Base-by-base conservation (phyloP, 1,284 basidiomycete species). In the Malassezia pachydermatis region DNA sequence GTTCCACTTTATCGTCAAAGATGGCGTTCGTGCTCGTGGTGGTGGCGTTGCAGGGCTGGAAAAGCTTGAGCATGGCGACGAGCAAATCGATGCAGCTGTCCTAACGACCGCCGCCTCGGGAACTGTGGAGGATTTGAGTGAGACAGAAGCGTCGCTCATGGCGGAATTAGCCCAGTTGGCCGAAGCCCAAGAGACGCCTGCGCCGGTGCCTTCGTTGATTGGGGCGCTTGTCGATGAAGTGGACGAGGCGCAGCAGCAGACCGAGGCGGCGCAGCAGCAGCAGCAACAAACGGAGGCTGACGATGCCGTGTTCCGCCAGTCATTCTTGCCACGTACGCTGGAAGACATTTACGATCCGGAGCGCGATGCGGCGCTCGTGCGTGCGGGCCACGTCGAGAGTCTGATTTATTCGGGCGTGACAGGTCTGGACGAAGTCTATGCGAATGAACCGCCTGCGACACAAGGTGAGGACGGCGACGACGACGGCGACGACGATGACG, bases 1-100 rank as follows among this genome's bases (percentile, higher is more conserved):
- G 32, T 99, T 96, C 73, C 88, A 92, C 16, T 68, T 64, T 41
- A 51, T 70, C 27, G 50, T 63, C 36, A 33, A 20, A 23, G 50
- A 39, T 8, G 49, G 34, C 6, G 45, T 47, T 10, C 41, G 33
- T 0, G 37, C 28, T 13, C 50, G 60, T 25, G 57, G 58, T 16
- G 63, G 60, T 10, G 62, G 55, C 8, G 48, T 55, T 16, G 62
- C 60, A 0, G 63, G 64, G 2, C 53, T 62, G 32, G 63, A 66
- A 46, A 60, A 62, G 36, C 51, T 55, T 24, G 24, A 24, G 8
- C 33, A 48, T 11, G 38, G 33, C 9, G 50, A 42, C 27, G 47
- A 41, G 24, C 41, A 48, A 16, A 54, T 34, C 43, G 51, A 59
- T 16, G 52, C 51, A 4, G 55, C 51, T 6, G 51, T 51, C 17